Percentiles rank a stretch among this genome's conserved stretches.
Conservation (phyloP, 2,329 filamentous ascomycete species). For the Xylariaceae sp. region DNA sequence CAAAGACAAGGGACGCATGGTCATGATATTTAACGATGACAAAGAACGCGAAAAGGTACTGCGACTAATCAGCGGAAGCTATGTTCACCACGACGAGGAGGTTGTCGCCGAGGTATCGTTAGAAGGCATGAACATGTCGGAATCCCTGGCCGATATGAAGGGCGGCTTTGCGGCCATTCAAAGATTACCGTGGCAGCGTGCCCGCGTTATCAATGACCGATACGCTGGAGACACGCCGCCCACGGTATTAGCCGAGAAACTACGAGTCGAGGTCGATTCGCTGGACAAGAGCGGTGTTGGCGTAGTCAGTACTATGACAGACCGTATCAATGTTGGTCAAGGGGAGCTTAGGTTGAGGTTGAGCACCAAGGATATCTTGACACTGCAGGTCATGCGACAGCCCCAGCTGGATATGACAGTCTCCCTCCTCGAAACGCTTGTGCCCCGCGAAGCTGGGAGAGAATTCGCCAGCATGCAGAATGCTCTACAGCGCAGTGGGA, state of each 20-base stretch:
- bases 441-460: conserved; percentile 56
- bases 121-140: conserved; percentile 58
- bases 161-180: conserved; percentile 45
- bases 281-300: conserved; percentile 43
- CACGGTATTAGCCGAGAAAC: conserved; percentile 70
- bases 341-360: conserved; percentile 68
- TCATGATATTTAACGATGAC: conserved; percentile 72
- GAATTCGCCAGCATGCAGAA: conserved; percentile 60
- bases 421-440: conserved; percentile 65
- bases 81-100: conserved; percentile 62
- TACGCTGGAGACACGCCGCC: conserved; percentile 58
- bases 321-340: conserved; percentile 75
- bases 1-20: conserved; percentile 63
- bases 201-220: conserved; percentile 69
- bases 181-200: conserved; percentile 59
- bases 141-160: conserved; percentile 46
- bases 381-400: conserved; percentile 64
- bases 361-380: conserved; percentile 56
- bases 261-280: conserved; percentile 72
- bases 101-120: conserved; percentile 68
- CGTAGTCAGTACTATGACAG: conserved; percentile 64
- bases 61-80: conserved; percentile 67
- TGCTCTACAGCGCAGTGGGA: conserved; percentile 50
- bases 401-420: conserved; percentile 74
- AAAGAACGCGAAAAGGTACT: conserved; percentile 68